A percentile compares a stretch with the other conserved stretches of the same genome.
Conservation (phyloP, 306 rosid genomes). For the Carpinus fangiana region DNA sequence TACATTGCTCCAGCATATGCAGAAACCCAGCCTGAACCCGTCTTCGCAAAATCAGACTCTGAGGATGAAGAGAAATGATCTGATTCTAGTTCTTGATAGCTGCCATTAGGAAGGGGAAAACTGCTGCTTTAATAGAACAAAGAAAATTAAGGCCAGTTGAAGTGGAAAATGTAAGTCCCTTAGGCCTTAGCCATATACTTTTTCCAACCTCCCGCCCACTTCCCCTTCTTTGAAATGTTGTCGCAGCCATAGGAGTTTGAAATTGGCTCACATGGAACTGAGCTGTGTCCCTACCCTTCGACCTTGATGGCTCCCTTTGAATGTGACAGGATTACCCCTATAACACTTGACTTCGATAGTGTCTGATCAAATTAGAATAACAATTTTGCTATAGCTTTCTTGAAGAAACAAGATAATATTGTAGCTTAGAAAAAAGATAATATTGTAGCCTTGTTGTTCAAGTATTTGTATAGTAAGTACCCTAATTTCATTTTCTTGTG, state of each 20-base stretch:
- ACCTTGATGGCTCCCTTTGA: no score
- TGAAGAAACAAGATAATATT: not conserved
- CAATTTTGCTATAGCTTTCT: not conserved
- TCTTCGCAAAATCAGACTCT: constrained; percentile 84
- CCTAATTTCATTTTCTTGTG: not conserved
- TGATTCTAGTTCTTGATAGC: constrained; percentile 15
- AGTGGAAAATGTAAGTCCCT: not conserved
- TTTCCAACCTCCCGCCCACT: not conserved
- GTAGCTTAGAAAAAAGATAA: not conserved
- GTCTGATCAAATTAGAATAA: not conserved
- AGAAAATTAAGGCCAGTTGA: not conserved
- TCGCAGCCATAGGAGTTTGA: not conserved
- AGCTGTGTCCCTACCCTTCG: not conserved
- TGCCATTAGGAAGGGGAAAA: not conserved
- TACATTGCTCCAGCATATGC: constrained; percentile 97
- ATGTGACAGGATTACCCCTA: not conserved
- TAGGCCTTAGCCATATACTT: not conserved
- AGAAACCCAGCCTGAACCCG: constrained; percentile 84
- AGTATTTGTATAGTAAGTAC: not conserved
- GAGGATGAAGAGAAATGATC: constrained; percentile 89
- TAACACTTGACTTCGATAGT: not conserved
- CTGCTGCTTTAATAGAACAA: not conserved
- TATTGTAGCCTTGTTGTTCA: not conserved
- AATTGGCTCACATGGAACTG: not conserved
- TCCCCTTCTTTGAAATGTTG: not conserved